These are phyloP conservation scores for Solanum etuberosum DNA, from an alignment of 257 asterid species.

Conservation along the genomic window DNA sequence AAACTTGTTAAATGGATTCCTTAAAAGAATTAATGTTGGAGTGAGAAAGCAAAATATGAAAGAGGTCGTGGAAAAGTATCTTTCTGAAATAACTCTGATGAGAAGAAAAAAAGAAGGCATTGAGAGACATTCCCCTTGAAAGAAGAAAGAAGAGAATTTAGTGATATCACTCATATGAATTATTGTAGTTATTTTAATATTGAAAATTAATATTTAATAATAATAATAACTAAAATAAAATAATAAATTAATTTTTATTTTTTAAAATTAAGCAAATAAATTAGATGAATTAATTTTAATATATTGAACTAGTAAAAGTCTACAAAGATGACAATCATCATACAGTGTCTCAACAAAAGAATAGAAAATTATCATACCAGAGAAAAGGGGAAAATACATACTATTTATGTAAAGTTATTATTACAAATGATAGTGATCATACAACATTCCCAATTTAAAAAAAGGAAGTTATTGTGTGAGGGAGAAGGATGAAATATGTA, in stretches of 20 bases:
- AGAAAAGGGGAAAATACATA: too few species aligned
- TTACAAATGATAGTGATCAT: not conserved
- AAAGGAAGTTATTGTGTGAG: not conserved
- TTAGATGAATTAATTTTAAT: too few species aligned
- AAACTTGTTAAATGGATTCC: not conserved
- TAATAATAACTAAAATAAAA: too few species aligned
- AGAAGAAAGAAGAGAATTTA: not conserved
- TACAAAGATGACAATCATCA: not conserved
- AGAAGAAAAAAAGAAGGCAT: not conserved
- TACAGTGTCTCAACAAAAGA: not conserved
- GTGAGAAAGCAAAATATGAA: not conserved
- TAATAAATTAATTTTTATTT: too few species aligned
- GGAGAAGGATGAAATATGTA: not conserved
- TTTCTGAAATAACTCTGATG: too few species aligned
- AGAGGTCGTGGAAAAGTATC: too few species aligned
- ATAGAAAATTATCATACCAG: not conserved
- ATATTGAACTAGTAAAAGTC: too few species aligned
- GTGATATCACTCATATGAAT: not conserved
- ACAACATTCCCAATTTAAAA: not conserved
- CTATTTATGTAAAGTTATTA: not conserved
- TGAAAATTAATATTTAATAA: not conserved
- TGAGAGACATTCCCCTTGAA: too few species aligned
- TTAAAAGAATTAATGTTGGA: not conserved
- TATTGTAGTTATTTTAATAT: not conserved
- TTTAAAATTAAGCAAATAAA: too few species aligned